Evolutionary conservation across 306 rosid genomes (phyloP), one percentile per base, ranked within the genome.

Genomic region (Pachyrhizus erosus): DNA sequence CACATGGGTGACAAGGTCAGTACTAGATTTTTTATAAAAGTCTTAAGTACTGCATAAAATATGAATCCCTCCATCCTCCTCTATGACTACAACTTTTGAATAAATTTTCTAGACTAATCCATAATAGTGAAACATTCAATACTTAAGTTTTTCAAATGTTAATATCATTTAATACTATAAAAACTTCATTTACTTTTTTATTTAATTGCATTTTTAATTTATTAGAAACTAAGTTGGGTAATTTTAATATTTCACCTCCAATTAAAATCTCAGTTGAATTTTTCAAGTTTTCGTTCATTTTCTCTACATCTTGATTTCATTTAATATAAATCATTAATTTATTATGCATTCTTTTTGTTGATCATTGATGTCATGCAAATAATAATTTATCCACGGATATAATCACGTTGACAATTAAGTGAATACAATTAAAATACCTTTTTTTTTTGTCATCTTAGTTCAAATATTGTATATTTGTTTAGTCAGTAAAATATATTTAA

Each of bases 1-100:
- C 84, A 82, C 87, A 79, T 75, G 84, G 78, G 70, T 18, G 70
- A 29, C 80, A 60, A 10, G 1, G 13, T 62, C 42, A 62, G 21
- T 46, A 76, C 40, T 51, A 43, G 20, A 40, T 11, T 62, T 62
- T 62, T 76, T 40, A 27, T 75, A 69, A 75, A 80, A 83, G 70
- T 86, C 89, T 75, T 70, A 80, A 86, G 34, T 75, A 23, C 27
- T 52, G 46, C 54, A 11, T 42, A 9, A 70, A 40, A 10, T 20
- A 33, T 73, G 40, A 24, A 42, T 43, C 68, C 54, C 62, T 34
- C 75, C 3, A 6, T n/a, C 8, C 31, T 62, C 57, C 39, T 26
- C 67, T 11, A 14, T 5, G 54, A 24, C 57, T 15, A 15, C 54
- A 15, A 54, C 8, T 29, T 52, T 29, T 31, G 2, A 0, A 14